Evolutionary conservation across 257 asterid species (phyloP).

Genomic region (Anisodus acutangulus): DNA sequence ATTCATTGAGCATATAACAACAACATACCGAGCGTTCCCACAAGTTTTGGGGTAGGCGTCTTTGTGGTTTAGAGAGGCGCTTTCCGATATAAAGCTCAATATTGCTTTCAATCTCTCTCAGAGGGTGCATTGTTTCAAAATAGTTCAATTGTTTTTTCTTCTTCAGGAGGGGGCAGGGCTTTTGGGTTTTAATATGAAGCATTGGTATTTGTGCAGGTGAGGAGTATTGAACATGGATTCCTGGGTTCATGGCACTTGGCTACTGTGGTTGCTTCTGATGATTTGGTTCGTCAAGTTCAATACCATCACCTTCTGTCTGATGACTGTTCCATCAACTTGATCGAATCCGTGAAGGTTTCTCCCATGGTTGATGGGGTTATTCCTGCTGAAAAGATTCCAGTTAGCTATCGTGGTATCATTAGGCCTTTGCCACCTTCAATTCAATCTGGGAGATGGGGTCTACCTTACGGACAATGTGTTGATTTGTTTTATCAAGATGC

Average conservation of each 20-base stretch:
- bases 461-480: conserved; percentile 68
- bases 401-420: conserved; percentile 52
- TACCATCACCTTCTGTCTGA: conserved; percentile 62
- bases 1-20: background rate
- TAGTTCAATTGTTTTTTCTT: background rate
- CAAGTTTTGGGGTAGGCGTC: background rate
- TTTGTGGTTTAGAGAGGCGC: too few relatives aligned
- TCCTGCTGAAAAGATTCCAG: conserved; percentile 17
- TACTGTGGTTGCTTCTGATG: conserved; percentile 34
- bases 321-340: conserved; percentile 49
- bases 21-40: background rate
- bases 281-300: conserved; percentile 47
- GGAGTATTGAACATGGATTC: conserved; percentile 69
- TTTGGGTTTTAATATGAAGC: background rate
- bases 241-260: conserved; percentile 72
- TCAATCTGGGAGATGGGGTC: conserved; percentile 33
- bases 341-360: conserved; percentile 52
- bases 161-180: background rate
- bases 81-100: too few relatives aligned
- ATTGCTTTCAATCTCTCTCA: background rate
- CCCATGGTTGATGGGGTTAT: conserved; percentile 49
- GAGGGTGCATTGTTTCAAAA: too few relatives aligned
- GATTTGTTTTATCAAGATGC: conserved; percentile 59
- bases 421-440: conserved; percentile 62
- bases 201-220: conserved; percentile 47